Percentiles rank a stretch among this genome's conserved stretches.
Evolutionary conservation across 805 yeast species (phyloP).

Genomic region (Wickerhamiella australiensis): DNA sequence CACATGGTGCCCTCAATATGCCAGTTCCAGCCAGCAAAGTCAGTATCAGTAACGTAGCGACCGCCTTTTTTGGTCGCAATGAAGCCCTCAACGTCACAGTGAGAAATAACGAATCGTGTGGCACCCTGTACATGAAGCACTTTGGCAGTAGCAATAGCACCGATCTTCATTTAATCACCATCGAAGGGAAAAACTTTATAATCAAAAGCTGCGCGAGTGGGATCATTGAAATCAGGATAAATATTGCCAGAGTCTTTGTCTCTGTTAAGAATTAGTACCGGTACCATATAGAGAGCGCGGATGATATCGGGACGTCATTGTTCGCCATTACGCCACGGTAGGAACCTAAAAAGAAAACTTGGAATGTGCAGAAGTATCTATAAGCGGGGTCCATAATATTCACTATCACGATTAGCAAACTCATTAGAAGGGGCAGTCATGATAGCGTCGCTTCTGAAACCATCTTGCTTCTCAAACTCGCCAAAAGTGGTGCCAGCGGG

Average conservation of each 20-base stretch:
- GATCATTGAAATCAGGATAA: slow-evolving; percentile 27
- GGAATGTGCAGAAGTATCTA: slow-evolving; percentile 40
- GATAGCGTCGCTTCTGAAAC: slow-evolving; percentile 34
- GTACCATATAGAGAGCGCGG: slow-evolving; percentile 30
- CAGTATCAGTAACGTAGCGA: slow-evolving; percentile 34
- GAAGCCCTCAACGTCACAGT: slow-evolving; percentile 32
- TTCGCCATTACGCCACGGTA: slow-evolving; percentile 35
- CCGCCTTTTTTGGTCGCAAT: slow-evolving; percentile 25
- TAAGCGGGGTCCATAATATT: slow-evolving; percentile 41
- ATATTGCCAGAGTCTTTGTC: slow-evolving; percentile 37
- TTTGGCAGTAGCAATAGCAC: slow-evolving; percentile 33
- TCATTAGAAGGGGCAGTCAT: slow-evolving; percentile 39
- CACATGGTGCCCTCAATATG: slow-evolving; percentile 19
- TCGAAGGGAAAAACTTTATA: slow-evolving; percentile 35
- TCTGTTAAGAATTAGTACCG: slow-evolving; percentile 36
- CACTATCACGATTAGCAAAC: slow-evolving; percentile 40
- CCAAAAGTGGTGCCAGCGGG: slow-evolving; percentile 36
- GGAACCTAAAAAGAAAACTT: slow-evolving; percentile 27
- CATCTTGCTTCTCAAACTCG: slow-evolving; percentile 30
- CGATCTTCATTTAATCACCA: slow-evolving; percentile 31
- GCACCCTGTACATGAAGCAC: slow-evolving; percentile 40
- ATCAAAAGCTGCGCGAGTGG: slow-evolving; percentile 30
- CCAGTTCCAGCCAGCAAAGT: slow-evolving; percentile 29
- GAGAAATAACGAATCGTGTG: slow-evolving; percentile 28
- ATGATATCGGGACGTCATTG: slow-evolving; percentile 28